These are phyloP conservation scores for Fusarium oxysporum DNA, from an alignment of 2,329 filamentous ascomycete genomes.

Conservation along the genomic window DNA sequence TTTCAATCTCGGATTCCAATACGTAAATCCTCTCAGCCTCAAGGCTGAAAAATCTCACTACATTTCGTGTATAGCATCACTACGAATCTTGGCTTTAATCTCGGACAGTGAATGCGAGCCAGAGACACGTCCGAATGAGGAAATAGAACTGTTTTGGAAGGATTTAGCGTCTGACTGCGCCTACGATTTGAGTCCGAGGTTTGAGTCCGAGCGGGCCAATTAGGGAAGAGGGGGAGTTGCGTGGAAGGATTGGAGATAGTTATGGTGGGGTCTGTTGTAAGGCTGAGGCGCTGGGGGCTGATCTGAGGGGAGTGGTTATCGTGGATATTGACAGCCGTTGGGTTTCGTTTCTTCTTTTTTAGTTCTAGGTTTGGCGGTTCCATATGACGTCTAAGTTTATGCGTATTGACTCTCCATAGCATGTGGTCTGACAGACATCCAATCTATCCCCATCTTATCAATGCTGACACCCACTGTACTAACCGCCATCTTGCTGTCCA, in stretches of 20 bases:
- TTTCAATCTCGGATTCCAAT: not conserved
- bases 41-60: not conserved
- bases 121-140: not conserved
- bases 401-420: too few species aligned
- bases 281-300: constrained; percentile 10
- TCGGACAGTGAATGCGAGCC: constrained; percentile 30
- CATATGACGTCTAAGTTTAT: not conserved
- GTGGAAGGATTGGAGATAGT: not conserved
- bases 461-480: accelerated
- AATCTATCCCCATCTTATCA: too few species aligned
- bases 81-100: constrained; percentile 9
- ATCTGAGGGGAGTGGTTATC: not conserved
- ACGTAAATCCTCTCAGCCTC: not conserved
- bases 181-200: constrained; percentile 26
- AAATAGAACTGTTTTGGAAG: not conserved
- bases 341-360: not conserved
- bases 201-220: constrained; percentile 41
- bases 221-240: not conserved
- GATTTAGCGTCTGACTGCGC: constrained; percentile 6
- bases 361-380: accelerated
- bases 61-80: not conserved
- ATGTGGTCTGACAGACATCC: not conserved
- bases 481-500: not conserved
- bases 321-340: not conserved
- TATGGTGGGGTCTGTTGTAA: not conserved